Base-by-base conservation (phyloP, 2,329 filamentous ascomycete genomes). In the Botrytis medusae region DNA sequence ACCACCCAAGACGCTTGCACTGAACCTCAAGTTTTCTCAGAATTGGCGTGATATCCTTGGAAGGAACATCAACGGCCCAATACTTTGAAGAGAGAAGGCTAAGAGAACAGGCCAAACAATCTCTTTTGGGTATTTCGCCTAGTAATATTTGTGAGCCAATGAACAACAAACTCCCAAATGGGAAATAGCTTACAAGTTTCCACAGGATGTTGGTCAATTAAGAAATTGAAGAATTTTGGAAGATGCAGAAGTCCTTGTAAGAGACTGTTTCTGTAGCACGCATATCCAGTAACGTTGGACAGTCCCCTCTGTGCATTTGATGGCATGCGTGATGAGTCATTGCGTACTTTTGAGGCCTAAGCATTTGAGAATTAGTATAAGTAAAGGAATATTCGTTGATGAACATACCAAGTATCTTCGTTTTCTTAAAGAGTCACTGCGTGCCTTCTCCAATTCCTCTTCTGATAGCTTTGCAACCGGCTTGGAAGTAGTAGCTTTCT, bases 231-330 rank as follows among this genome's bases (percentile, higher is more conserved):
- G 57, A 83, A 75, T 25, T 77, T 78, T 2, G 81, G 81, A 7
- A 77, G 64, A 73, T 83, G 82, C 9, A 82, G 63, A 14, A 83
- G 74, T 3, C 79, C 78, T 74, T 83, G 81, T 12, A 82, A 60
- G 1, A 81, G 73, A 57, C 78, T 78, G 67, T 79, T 78, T 37
- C 81, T 76, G 72, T 83, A 83, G 72, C 82, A 83, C 4, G 79
- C 67, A 44, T 69, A 68, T 22, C 76, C 77, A 29, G 74, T 78
- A 57, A 79, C 68, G 69, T 82, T 81, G 6, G 59, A n/a, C 48
- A 82, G 72, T 2, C 80, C 80, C 42, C 76, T 72, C 51, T 80
- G 80, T 16, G 74, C 71, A 40, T 74, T 72, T 2, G 74, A 65
- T 32, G 77, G 76, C 76, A 80, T 79, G 40, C 68, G 51, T 9